Evolutionary conservation across 306 rosid genomes (phyloP), one percentile per base, ranked within the genome.

Genomic region (Glycyrrhiza uralensis): DNA sequence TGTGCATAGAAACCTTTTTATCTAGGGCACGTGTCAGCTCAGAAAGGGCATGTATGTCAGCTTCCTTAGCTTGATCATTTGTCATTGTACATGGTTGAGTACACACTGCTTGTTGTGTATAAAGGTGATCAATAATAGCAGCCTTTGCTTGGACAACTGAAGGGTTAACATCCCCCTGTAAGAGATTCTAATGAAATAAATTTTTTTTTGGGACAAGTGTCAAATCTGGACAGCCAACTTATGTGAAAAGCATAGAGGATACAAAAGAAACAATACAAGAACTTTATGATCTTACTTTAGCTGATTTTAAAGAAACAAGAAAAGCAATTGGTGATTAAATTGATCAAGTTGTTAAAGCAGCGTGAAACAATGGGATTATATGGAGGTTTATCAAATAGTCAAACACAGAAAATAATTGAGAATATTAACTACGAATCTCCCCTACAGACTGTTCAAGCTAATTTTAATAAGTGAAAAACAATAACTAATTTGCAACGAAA

Each of bases 51-150:
- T 28, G 81, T 45, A 85, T 69, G 66, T 83, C 86, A 75, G 87
- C 86, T 79, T 83, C 92, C 83, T 71, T 83, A 32, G 79, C 80
- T 76, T 79, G 90, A 77, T 75, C 78, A 42, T 83, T 77, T 66
- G 57, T 58, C 77, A 58, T 33, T 4, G 29, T 29, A 55, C 64
- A 69, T 72, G 80, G 66, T 60, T 78, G 87, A 76, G 35, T 51
- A 73, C 52, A 23, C 26, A 54, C 46, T 51, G 71, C 39, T 15
- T 81, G 81, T 47, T 73, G 87, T 26, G 60, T 60, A 47, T 58
- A 26, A 61, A 24, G 36, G 55, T 77, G 65, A 56, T 82, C 81
- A 56, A 54, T 51, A 11, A 67, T 71, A 44, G 81, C 79, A 42
- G 38, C 75, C 62, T 78, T 80, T 59, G 81, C 47, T 49, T 72